Conservation (phyloP, 768 basidiomycete species). For the Coprinellus micaceus region DNA sequence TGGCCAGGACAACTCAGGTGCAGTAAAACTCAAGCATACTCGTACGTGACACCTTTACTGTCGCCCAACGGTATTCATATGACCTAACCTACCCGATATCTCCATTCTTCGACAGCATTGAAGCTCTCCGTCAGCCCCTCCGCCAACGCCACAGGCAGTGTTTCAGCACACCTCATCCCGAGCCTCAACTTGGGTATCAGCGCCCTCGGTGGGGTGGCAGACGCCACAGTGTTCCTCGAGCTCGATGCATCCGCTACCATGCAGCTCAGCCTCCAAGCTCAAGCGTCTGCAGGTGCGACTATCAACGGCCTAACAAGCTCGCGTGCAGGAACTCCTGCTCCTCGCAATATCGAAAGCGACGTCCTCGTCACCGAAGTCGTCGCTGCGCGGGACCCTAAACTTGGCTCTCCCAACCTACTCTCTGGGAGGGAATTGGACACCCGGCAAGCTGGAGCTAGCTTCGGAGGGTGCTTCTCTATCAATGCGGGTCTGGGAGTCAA, state of each 20-base stretch:
- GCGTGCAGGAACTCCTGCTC: not conserved
- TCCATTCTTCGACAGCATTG: slow-evolving; percentile 26
- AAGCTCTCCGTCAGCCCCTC: slow-evolving; percentile 37
- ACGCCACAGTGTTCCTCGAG: slow-evolving; percentile 39
- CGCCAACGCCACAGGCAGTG: slow-evolving; percentile 36
- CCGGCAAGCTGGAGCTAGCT: not conserved
- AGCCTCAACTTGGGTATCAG: slow-evolving; percentile 42
- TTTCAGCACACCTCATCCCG: slow-evolving; percentile 49
- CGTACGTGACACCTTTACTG: slow-evolving; percentile 38
- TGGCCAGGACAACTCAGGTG: not conserved
- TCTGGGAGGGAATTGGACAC: not conserved
- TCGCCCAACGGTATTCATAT: too few species aligned
- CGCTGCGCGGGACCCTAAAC: not conserved
- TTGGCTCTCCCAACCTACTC: not conserved
- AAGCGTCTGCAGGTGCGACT: not conserved
- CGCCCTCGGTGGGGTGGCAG: slow-evolving; percentile 33
- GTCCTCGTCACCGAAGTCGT: not conserved
- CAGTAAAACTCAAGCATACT: slow-evolving; percentile 20
- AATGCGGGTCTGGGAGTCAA: slow-evolving; percentile 32
- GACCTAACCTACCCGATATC: too few species aligned
- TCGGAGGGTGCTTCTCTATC: slow-evolving; percentile 34
- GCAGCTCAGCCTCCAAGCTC: slow-evolving; percentile 23
- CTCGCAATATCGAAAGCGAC: not conserved
- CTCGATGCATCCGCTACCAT: slow-evolving; percentile 36
- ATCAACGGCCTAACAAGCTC: not conserved